Evolutionary conservation across 2,329 filamentous ascomycete species (phyloP).

Genomic region (Phialocephala subalpina): DNA sequence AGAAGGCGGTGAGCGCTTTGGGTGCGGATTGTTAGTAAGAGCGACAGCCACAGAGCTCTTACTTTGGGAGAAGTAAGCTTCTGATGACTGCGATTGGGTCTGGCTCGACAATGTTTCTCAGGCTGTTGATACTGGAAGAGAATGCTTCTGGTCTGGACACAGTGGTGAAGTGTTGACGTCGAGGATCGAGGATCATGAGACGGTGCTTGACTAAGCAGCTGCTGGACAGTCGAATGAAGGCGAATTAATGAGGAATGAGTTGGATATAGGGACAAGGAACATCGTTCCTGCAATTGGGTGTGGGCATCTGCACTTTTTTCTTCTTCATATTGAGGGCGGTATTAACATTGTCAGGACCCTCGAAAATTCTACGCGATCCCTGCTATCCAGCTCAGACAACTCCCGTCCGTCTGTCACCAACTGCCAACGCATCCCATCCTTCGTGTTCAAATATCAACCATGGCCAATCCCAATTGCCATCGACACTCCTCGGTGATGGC

Average conservation of each 20-base stretch:
- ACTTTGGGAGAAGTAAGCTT: no score
- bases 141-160: not conserved
- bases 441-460: not conserved
- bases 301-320: constrained; percentile 11
- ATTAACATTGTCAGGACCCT: constrained; percentile 16
- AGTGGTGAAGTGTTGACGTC: constrained; percentile 1
- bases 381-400: constrained; percentile 7
- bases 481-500: not conserved
- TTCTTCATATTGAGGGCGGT: not conserved
- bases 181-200: constrained; percentile 21
- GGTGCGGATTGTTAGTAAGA: no score
- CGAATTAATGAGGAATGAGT: constrained; percentile 4
- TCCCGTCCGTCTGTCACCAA: constrained; percentile 1
- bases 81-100: constrained; percentile 19
- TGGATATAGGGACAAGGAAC: constrained; percentile 18
- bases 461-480: constrained; percentile 9
- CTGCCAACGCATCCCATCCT: constrained; percentile 23
- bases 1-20: not conserved
- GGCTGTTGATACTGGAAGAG: not conserved
- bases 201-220: not conserved
- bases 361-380: constrained; percentile 19
- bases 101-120: constrained; percentile 10
- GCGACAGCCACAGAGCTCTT: no score
- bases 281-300: constrained; percentile 2
- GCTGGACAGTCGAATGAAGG: not conserved